These are phyloP conservation scores for Colletotrichum euphorbiae DNA, from an alignment of 2,329 filamentous ascomycete species.

Conservation along the genomic window DNA sequence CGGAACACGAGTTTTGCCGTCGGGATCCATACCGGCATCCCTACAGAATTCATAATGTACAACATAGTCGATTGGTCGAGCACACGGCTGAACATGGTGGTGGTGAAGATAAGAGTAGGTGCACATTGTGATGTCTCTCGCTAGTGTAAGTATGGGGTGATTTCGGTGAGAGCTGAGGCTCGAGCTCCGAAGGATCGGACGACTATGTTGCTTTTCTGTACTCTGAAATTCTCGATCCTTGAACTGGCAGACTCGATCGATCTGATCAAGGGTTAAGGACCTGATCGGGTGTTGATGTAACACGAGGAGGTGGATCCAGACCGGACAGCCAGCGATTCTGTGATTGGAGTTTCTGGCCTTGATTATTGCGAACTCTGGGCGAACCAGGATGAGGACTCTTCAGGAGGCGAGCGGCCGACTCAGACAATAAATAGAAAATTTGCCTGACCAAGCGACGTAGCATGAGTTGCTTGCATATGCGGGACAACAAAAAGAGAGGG, in stretches of 20 bases:
- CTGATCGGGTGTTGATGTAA: constrained; percentile 5
- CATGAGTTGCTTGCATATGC: constrained; percentile 15
- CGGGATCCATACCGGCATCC: constrained; percentile 48
- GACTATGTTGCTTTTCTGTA: not conserved
- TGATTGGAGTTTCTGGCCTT: not conserved
- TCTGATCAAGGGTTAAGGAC: not conserved
- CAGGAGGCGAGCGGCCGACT: not conserved
- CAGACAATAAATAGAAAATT: constrained; percentile 7
- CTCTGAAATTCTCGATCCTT: not conserved
- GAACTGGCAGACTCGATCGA: constrained; percentile 1
- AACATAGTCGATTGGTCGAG: constrained; percentile 53
- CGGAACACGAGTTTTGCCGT: constrained; percentile 43
- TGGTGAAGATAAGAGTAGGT: constrained; percentile 63
- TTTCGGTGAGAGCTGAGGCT: not conserved
- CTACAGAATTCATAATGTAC: constrained; percentile 59
- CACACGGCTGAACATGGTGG: constrained; percentile 60
- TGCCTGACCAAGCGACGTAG: not conserved
- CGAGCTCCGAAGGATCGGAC: not conserved
- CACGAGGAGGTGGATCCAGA: constrained; percentile 4
- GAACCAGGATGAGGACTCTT: not conserved
- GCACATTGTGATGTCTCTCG: constrained; percentile 54
- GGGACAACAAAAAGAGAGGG: constrained; percentile 6
- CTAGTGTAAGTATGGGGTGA: not conserved
- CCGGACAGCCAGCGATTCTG: not conserved
- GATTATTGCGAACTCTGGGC: constrained; percentile 8